Percentiles rank a stretch among this genome's conserved stretches.
Conservation (phyloP, 148 eudicot genomes). For the Persicaria tinctoria region DNA sequence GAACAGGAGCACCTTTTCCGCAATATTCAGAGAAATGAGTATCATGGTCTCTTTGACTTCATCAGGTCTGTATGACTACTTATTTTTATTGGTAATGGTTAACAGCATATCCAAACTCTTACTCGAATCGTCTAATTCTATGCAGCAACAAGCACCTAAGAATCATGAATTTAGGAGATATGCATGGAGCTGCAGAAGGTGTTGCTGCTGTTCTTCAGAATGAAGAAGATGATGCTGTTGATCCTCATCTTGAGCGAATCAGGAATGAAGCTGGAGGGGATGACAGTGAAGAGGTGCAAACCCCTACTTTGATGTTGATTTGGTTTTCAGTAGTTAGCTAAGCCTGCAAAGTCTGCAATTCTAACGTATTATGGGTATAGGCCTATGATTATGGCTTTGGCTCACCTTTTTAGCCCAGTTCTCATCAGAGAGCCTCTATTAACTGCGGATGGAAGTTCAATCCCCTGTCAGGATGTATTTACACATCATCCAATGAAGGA, state of each 20-base stretch:
- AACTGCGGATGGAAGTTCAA: too few species aligned
- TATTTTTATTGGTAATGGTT: conserved; percentile 6
- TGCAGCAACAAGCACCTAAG: conserved; percentile 76
- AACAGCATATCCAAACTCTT: neutral
- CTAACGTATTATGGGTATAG: neutral
- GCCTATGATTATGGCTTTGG: too few species aligned
- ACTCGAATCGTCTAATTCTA: conserved; percentile 11
- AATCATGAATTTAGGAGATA: conserved; percentile 60
- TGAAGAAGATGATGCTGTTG: conserved; percentile 72
- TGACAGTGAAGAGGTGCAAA: conserved; percentile 83
- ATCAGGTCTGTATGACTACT: conserved; percentile 40
- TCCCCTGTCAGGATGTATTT: too few species aligned
- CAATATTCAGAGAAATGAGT: conserved; percentile 95
- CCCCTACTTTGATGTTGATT: neutral
- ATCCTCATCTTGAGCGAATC: conserved; percentile 91
- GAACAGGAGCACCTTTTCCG: conserved; percentile 96
- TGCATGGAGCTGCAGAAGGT: conserved; percentile 32
- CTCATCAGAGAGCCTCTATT: conserved; percentile 25
- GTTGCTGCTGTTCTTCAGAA: conserved; percentile 59
- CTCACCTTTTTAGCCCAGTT: neutral
- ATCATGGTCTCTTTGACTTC: conserved; percentile 68
- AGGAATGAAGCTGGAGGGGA: conserved; percentile 63
- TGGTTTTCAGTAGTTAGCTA: neutral
- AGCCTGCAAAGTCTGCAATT: neutral
- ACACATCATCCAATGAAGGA: too few species aligned